These are phyloP conservation scores for Bodo saltans DNA, from an alignment of 78 protist genomes.

Conservation along the genomic window DNA sequence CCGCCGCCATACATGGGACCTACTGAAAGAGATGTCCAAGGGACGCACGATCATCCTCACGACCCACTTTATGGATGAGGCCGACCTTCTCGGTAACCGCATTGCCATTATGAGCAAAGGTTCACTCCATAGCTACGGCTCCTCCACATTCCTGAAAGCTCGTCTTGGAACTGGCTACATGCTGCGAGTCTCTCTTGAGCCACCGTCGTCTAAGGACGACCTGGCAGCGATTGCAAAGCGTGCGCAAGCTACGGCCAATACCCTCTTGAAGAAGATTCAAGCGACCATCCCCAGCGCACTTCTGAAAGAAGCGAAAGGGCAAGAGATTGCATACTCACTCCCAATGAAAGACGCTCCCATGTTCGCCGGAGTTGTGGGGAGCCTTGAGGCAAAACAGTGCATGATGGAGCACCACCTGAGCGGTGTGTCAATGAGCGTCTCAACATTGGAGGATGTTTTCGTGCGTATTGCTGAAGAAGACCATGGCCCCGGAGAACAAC, in stretches of 20 bases:
- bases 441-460: slow-evolving; percentile 33
- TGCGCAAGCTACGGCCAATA: background rate
- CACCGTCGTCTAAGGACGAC: too few relatives aligned
- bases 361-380: background rate
- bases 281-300: background rate
- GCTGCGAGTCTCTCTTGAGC: slow-evolving; percentile 23
- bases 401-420: background rate
- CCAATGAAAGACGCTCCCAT: background rate
- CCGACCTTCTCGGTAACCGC: slow-evolving; percentile 46
- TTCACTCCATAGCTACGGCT: slow-evolving; percentile 24
- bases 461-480: background rate
- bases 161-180: slow-evolving; percentile 78
- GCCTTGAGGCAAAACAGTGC: background rate
- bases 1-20: slow-evolving; percentile 41
- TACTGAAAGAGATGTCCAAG: background rate
- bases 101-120: slow-evolving; percentile 50
- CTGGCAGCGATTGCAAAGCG: too few relatives aligned
- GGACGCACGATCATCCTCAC: slow-evolving; percentile 48
- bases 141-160: slow-evolving; percentile 56
- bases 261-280: background rate
- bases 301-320: background rate
- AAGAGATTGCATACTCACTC: background rate
- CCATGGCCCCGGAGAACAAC: background rate
- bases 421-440: slow-evolving; percentile 3
- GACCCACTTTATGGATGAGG: slow-evolving; percentile 58